These are phyloP conservation scores for Lichtheimia ornata DNA, from an alignment of 371 early-diverging fungal genomes.

Conservation along the genomic window DNA sequence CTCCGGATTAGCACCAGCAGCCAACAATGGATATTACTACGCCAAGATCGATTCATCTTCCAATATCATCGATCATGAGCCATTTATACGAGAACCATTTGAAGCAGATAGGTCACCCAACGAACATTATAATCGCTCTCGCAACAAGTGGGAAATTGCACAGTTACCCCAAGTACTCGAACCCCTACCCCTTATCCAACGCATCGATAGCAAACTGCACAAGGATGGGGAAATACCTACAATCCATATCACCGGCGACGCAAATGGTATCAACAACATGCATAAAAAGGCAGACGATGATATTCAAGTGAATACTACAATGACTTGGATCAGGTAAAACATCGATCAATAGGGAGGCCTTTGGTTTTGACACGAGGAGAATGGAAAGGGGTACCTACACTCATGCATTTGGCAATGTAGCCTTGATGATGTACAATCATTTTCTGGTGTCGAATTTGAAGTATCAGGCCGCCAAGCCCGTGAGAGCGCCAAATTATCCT, in stretches of 20 bases:
- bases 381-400: too few species aligned
- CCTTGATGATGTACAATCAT: slow-evolving; percentile 11
- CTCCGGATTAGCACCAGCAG: slow-evolving; percentile 17
- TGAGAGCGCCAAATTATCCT: slow-evolving; percentile 27
- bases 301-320: slow-evolving; percentile 3
- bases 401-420: slow-evolving; percentile 8
- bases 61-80: slow-evolving; percentile 6
- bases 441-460: slow-evolving; percentile 20
- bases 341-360: too few species aligned
- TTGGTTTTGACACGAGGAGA: too few species aligned
- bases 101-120: slow-evolving; percentile 10
- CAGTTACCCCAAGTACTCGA: slow-evolving; percentile 10
- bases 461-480: slow-evolving; percentile 34
- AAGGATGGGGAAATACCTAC: slow-evolving; percentile 20
- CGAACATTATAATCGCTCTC: slow-evolving; percentile 22
- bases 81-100: slow-evolving; percentile 10
- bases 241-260: slow-evolving; percentile 15
- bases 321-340: slow-evolving; percentile 19
- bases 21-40: slow-evolving; percentile 16
- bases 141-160: slow-evolving; percentile 7
- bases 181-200: slow-evolving; percentile 11
- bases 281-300: slow-evolving; percentile 6
- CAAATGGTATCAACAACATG: slow-evolving; percentile 8
- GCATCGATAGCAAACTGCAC: slow-evolving; percentile 16
- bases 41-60: not conserved